These are phyloP conservation scores for Aegilops speltoides DNA, from an alignment of 176 grass and related monocot genomes.

Conservation along the genomic window DNA sequence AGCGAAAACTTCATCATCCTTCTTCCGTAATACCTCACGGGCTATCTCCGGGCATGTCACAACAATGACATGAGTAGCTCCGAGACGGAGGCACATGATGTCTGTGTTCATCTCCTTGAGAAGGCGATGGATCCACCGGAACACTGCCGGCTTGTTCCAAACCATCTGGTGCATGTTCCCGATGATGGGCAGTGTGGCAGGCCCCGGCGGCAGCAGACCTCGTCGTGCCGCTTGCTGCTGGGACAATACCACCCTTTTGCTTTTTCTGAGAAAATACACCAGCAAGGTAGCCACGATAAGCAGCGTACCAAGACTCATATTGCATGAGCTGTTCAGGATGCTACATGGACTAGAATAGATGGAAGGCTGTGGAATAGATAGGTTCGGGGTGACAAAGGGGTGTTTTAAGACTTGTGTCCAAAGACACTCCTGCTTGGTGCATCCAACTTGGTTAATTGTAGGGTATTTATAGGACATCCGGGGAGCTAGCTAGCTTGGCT, in stretches of 20 bases:
- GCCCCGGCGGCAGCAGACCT: neutral
- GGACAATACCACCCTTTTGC: neutral
- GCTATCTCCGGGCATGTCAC: neutral
- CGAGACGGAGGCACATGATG: neutral
- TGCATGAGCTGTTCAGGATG: neutral
- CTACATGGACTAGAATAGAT: neutral
- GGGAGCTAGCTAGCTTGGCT: neutral
- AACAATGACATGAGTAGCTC: neutral
- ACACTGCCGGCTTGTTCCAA: neutral
- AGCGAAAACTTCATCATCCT: neutral
- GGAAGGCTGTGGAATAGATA: neutral
- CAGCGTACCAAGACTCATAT: neutral
- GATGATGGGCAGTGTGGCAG: neutral
- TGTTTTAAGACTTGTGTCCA: neutral
- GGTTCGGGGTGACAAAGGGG: neutral
- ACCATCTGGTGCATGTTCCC: constrained; percentile 9
- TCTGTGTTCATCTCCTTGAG: neutral
- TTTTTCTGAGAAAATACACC: neutral
- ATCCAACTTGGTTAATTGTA: neutral
- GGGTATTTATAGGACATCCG: neutral
- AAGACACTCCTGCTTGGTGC: neutral
- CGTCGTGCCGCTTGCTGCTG: neutral
- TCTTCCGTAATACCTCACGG: neutral
- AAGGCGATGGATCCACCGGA: constrained; percentile 5
- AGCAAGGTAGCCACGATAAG: neutral